Conservation (phyloP, 78 protist genomes). For the Pelomyxa schiedti region DNA sequence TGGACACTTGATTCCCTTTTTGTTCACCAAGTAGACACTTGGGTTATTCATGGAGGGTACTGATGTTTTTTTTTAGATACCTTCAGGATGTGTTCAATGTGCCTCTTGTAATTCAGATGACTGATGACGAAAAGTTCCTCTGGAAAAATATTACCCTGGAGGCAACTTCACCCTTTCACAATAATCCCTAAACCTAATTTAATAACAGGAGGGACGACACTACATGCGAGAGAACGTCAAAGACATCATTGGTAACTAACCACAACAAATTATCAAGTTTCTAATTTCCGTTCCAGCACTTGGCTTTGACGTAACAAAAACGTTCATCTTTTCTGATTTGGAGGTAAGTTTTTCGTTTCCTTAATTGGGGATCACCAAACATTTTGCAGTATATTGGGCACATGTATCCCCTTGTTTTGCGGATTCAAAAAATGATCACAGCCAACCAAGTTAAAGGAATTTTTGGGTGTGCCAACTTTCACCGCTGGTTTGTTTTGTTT, state of each 20-base stretch:
- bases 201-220: not conserved
- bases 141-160: conserved; percentile 76
- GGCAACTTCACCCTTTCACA: conserved; percentile 15
- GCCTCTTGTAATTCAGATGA: conserved; percentile 97
- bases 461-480: no score
- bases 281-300: no score
- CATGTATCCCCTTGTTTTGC: conserved; percentile 57
- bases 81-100: conserved; percentile 90
- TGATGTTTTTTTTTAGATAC: conserved; percentile 14
- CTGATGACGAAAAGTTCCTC: conserved; percentile 98
- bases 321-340: conserved; percentile 93
- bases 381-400: conserved; percentile 79
- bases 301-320: conserved; percentile 92
- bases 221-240: conserved; percentile 77
- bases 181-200: not conserved
- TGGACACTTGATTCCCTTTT: conserved; percentile 95
- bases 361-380: not conserved
- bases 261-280: no score
- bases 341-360: not conserved
- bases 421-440: conserved; percentile 42
- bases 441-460: conserved; percentile 21
- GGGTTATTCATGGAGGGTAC: conserved; percentile 1
- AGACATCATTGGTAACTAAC: conserved; percentile 98
- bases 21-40: conserved; percentile 77
- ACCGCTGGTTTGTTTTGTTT: no score